Conservation (phyloP, 2,329 filamentous ascomycete species). For the Rhynchosporium secalis region DNA sequence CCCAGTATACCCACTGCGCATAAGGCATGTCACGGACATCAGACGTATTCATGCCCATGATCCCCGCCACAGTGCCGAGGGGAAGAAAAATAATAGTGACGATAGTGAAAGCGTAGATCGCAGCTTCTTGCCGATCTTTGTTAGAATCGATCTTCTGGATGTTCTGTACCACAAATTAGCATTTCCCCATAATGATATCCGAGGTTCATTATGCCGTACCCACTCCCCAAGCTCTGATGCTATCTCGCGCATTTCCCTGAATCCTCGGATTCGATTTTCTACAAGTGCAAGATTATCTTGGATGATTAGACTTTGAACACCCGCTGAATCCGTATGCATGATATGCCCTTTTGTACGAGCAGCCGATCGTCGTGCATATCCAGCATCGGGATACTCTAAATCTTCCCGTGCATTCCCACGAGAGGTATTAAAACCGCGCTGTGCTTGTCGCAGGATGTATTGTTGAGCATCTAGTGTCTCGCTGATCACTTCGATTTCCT, state of each 20-base stretch:
- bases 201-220: constrained; percentile 9
- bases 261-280: constrained; percentile 25
- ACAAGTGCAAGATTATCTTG: constrained; percentile 26
- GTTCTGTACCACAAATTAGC: constrained; percentile 21
- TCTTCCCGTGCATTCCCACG: constrained; percentile 9
- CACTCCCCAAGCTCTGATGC: constrained; percentile 27
- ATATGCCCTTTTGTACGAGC: not conserved
- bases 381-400: not conserved
- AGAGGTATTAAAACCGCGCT: constrained; percentile 11
- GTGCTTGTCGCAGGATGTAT: constrained; percentile 16
- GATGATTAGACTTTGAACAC: constrained; percentile 28
- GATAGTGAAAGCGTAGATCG: constrained; percentile 40
- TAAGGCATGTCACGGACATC: constrained; percentile 38
- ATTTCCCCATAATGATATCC: not conserved
- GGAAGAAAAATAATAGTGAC: constrained; percentile 42
- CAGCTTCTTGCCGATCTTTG: constrained; percentile 36
- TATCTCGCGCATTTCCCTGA: constrained; percentile 28
- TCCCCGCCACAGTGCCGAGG: constrained; percentile 36
- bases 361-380: not conserved
- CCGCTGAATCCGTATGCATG: constrained; percentile 13
- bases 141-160: constrained; percentile 34
- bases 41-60: constrained; percentile 41
- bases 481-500: constrained; percentile 30
- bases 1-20: constrained; percentile 40
- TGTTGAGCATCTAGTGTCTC: constrained; percentile 29